phyloP scores from a whole-genome alignment of 768 basidiomycete species.

The Kwoniella dejecticola region DNA sequence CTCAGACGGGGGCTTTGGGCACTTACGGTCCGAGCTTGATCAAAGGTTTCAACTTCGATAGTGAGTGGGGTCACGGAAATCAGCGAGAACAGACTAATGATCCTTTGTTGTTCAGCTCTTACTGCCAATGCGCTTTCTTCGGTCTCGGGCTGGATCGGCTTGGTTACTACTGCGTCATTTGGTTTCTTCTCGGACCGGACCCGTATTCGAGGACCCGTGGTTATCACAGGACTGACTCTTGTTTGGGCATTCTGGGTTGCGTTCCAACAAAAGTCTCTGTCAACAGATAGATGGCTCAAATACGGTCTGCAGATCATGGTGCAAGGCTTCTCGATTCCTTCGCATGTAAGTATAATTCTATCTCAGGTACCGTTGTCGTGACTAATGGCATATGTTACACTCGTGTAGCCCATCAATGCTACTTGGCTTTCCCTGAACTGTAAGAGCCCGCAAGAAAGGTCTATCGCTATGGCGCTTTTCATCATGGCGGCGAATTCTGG shows the following conservation, averaged over 20 bases:
- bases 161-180: conserved; percentile 30
- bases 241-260: conserved; percentile 39
- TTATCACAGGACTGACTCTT: conserved; percentile 30
- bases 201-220: conserved; percentile 30
- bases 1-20: conserved; percentile 26
- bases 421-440: conserved; percentile 48
- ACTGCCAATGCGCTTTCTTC: conserved; percentile 49
- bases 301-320: conserved; percentile 28
- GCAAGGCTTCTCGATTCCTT: conserved; percentile 26
- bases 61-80: conserved; percentile 19
- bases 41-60: conserved; percentile 37
- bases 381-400: conserved; percentile 12
- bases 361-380: conserved; percentile 29
- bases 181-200: conserved; percentile 37
- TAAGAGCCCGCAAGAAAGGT: conserved; percentile 37
- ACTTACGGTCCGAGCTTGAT: conserved; percentile 36
- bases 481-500: conserved; percentile 50
- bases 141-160: conserved; percentile 41
- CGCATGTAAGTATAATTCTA: conserved; percentile 28
- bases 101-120: conserved; percentile 15
- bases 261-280: conserved; percentile 35
- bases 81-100: not conserved
- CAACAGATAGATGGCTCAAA: conserved; percentile 33
- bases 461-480: conserved; percentile 49
- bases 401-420: conserved; percentile 37